Evolutionary conservation across 129 eudicot genomes (phyloP), one percentile per base, ranked within the genome.

Genomic region (Saussurea involucrata): DNA sequence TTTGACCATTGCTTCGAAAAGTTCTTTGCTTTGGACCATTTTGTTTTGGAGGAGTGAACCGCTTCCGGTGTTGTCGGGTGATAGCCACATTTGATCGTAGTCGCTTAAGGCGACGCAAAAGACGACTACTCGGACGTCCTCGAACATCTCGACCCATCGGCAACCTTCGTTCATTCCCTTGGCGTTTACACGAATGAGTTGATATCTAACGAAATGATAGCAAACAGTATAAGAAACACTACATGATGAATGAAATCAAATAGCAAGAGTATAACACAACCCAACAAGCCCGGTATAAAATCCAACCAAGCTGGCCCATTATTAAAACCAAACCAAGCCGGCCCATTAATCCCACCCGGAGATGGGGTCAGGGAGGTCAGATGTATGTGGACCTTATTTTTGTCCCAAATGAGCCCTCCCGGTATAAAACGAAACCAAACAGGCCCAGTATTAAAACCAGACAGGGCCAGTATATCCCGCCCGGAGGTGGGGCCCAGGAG

Each of bases 121-220:
- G 68, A 91, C 88, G 27, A 90, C 92, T 13, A 84, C 90, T 32
- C 97, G 89, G 21, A 89, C 95, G 70, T 87, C 97, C 73, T 93
- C 98, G 37, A 93, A 93, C 98, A 90, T 90, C 86, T 90, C 98
- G 8, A 93, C 88, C 98, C 98, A 93, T 79, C 93, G 92, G 83
- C 98, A 93, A 7, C 98, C 92, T 76, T 89, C 93, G 63, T 76
- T 86, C 89, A 90, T 81, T 37, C 98, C 98, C 85, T 93, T 90
- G 1, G 95, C 92, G 53, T 89, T 89, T 71, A 93, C 84, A 78
- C 97, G 82, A 37, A 93, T 93, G 27, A 93, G 88, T 73, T 93
- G 91, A 83, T 88, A 93, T 82, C 98, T 93, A 60, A 80, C 28
- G 68, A 66, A 63, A 67, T 5, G 63, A 6, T 27, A 17, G 63